phyloP scores from a whole-genome alignment of 768 basidiomycete species.

The Kwoniella newhampshirensis region DNA sequence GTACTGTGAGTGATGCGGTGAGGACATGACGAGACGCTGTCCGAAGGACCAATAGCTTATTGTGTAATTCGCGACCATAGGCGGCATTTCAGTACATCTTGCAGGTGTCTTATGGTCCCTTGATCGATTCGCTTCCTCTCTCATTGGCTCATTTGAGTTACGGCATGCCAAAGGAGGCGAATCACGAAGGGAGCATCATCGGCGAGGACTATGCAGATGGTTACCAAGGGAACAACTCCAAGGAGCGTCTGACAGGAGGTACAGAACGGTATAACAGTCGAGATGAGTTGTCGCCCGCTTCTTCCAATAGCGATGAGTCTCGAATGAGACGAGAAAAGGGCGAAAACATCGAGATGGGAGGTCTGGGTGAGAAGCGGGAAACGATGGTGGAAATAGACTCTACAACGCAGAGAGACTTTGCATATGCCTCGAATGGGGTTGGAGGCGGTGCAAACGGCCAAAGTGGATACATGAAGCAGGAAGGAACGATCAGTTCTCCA shows the following conservation, averaged over 20 bases:
- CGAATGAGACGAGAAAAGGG: conserved; percentile 4
- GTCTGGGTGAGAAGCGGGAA: neutral
- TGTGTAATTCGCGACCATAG: conserved; percentile 57
- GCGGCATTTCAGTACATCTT: conserved; percentile 71
- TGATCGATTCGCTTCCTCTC: conserved; percentile 72
- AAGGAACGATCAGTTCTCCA: conserved; percentile 11
- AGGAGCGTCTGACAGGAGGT: conserved; percentile 28
- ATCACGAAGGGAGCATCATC: conserved; percentile 39
- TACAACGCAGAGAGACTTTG: conserved; percentile 14
- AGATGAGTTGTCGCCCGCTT: conserved; percentile 9
- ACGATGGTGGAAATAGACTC: neutral
- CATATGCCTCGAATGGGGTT: conserved; percentile 15
- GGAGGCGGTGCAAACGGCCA: neutral
- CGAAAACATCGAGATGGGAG: neutral
- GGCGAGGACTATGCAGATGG: conserved; percentile 46
- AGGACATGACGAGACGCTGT: too few relatives aligned
- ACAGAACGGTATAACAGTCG: neutral
- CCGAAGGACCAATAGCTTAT: too few relatives aligned
- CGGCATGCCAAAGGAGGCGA: conserved; percentile 49
- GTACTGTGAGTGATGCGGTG: conserved; percentile 65
- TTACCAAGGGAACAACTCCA: conserved; percentile 26
- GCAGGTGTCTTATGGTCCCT: conserved; percentile 75
- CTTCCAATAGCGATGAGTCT: conserved; percentile 1
- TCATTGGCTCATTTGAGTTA: conserved; percentile 72
- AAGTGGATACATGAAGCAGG: neutral